phyloP scores from a whole-genome alignment of 1,139 yeast species.

The Saccharomyces hybrid region DNA sequence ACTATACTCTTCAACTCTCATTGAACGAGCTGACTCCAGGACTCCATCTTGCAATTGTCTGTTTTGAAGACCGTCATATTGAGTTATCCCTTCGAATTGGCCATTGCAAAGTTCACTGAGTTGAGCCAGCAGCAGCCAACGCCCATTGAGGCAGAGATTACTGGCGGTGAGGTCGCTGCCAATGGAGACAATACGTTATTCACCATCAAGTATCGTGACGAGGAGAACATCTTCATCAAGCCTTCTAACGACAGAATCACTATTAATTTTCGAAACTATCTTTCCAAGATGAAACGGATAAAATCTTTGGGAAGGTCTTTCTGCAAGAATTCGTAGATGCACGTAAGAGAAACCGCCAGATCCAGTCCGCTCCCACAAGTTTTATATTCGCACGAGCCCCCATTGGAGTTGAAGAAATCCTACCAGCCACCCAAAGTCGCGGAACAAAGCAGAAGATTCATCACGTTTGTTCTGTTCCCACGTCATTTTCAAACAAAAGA shows the following conservation, averaged over 20 bases:
- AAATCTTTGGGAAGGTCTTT: constrained; percentile 88
- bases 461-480: constrained; percentile 67
- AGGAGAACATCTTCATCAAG: constrained; percentile 81
- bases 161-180: constrained; percentile 2
- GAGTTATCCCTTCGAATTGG: constrained; percentile 88
- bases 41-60: constrained; percentile 51
- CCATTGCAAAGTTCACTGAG: constrained; percentile 70
- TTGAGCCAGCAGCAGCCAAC: constrained; percentile 49
- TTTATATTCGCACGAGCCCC: constrained; percentile 88
- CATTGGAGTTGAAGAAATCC: constrained; percentile 55
- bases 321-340: constrained; percentile 97
- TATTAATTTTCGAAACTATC: constrained; percentile 85
- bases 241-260: constrained; percentile 96
- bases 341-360: constrained; percentile 83
- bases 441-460: constrained; percentile 57
- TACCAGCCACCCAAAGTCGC: constrained; percentile 8
- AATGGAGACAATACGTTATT: constrained; percentile 47
- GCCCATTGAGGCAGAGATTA: constrained; percentile 31
- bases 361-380: constrained; percentile 98
- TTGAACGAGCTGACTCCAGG: constrained; percentile 38
- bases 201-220: constrained; percentile 82
- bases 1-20: constrained; percentile 70
- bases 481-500: constrained; percentile 38
- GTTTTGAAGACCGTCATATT: constrained; percentile 76
- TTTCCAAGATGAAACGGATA: constrained; percentile 97